These are phyloP conservation scores for Alternaria sp. DNA, from an alignment of 2,329 filamentous ascomycete genomes.

Conservation along the genomic window DNA sequence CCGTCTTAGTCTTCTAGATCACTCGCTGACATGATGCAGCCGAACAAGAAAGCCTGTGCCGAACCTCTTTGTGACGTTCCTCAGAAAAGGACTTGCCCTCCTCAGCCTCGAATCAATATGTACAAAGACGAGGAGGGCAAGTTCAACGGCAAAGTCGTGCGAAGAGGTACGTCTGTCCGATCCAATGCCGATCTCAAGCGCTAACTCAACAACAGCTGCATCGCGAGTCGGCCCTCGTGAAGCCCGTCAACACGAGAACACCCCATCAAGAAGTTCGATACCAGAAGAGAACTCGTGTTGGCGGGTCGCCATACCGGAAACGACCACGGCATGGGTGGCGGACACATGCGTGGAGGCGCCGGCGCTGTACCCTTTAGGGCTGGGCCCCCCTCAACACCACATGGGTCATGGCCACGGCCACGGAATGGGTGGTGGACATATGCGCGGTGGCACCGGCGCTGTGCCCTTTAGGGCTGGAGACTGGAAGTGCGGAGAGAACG, in stretches of 20 bases:
- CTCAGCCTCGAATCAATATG: background rate
- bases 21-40: background rate
- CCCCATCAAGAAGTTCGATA: background rate
- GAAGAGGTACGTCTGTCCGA: background rate
- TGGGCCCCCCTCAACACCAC: slow-evolving; percentile 71
- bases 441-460: slow-evolving; percentile 77
- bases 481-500: slow-evolving; percentile 98
- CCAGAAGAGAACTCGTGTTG: background rate
- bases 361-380: slow-evolving; percentile 95
- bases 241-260: background rate
- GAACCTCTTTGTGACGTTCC: background rate
- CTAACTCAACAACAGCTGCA: background rate
- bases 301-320: background rate
- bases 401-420: slow-evolving; percentile 63
- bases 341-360: slow-evolving; percentile 75
- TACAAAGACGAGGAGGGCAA: background rate
- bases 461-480: slow-evolving; percentile 98
- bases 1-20: background rate
- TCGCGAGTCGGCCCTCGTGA: background rate
- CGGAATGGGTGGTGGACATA: slow-evolving; percentile 60
- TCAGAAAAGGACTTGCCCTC: background rate
- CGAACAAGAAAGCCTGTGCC: background rate
- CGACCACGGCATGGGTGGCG: slow-evolving; percentile 51
- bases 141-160: background rate
- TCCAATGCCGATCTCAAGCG: background rate